Conservation (phyloP, 257 asterid species). For the Avicennia marina region DNA sequence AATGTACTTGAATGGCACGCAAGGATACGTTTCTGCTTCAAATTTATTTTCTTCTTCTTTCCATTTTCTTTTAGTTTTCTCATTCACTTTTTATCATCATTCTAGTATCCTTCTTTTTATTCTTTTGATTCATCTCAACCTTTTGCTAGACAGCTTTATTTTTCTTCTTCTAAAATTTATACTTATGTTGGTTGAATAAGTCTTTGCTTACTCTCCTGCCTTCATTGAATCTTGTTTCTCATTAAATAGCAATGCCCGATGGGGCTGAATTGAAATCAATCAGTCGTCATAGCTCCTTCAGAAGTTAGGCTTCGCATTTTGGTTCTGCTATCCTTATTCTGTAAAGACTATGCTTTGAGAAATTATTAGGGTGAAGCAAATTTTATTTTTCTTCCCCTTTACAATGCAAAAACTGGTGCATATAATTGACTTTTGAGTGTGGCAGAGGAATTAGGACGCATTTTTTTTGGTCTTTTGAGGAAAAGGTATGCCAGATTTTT, state of each 20-base stretch:
- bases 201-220: background rate
- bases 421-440: background rate
- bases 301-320: background rate
- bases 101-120: background rate
- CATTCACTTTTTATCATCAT: background rate
- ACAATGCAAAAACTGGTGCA: background rate
- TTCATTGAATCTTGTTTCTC: background rate
- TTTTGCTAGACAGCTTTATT: background rate
- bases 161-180: background rate
- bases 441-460: background rate
- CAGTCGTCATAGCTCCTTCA: background rate
- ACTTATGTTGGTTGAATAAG: background rate
- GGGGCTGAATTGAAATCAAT: background rate
- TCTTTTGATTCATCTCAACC: background rate
- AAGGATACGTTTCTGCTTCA: background rate
- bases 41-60: background rate
- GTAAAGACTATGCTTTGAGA: background rate
- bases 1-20: too few species aligned
- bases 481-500: background rate
- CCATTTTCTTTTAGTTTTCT: background rate
- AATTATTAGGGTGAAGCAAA: background rate
- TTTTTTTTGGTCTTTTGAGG: background rate
- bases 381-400: background rate
- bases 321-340: background rate
- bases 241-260: background rate